Conservation (phyloP, 345 rosid genomes). For the Streptanthus diversifolius region DNA sequence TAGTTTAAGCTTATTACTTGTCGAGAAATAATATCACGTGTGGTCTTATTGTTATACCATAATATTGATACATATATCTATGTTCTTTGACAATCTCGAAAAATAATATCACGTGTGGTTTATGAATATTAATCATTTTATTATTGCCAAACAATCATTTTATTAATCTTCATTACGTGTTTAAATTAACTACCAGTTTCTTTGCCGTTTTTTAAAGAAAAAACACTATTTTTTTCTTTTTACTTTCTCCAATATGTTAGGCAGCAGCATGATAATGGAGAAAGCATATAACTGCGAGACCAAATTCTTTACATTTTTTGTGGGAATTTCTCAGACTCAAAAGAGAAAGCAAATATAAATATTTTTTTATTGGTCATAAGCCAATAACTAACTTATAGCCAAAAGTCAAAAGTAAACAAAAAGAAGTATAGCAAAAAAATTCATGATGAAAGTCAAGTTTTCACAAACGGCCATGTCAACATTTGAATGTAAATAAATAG, state of each 20-base stretch:
- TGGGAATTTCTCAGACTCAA: neutral
- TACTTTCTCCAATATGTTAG: neutral
- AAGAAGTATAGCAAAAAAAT: neutral
- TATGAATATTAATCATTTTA: neutral
- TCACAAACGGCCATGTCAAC: too few relatives aligned
- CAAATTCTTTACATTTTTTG: neutral
- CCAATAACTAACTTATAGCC: neutral
- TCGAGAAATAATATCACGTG: neutral
- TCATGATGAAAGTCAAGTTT: neutral
- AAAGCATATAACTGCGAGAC: neutral
- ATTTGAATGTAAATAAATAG: too few relatives aligned
- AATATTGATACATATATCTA: too few relatives aligned
- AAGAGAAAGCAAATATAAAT: neutral
- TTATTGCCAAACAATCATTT: neutral
- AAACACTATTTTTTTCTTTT: neutral
- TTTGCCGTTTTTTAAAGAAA: neutral
- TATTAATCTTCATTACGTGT: neutral
- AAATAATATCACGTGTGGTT: neutral
- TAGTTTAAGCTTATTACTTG: neutral
- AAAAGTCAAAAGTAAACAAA: neutral
- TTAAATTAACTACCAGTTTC: constrained; percentile 1
- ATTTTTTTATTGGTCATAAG: neutral
- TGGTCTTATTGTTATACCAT: too few relatives aligned
- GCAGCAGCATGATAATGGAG: constrained; percentile 8
- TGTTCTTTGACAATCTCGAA: neutral